These are phyloP conservation scores for Ambispora gerdemannii DNA, from an alignment of 192 early-diverging fungal species.

Conservation along the genomic window DNA sequence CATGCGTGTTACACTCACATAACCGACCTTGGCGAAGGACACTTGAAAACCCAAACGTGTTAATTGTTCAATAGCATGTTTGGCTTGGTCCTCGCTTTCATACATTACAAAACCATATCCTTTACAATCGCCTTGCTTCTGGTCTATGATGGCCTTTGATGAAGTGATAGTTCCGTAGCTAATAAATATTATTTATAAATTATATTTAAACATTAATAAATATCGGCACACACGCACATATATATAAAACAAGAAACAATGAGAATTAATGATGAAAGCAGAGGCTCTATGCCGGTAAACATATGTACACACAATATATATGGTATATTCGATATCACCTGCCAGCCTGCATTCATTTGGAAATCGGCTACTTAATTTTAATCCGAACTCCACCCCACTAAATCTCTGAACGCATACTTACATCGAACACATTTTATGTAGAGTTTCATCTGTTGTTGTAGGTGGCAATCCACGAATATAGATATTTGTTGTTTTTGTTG, in stretches of 20 bases:
- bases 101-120: conserved; percentile 91
- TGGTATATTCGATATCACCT: too few relatives aligned
- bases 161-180: conserved; percentile 74
- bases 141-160: conserved; percentile 81
- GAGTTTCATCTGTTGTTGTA: conserved; percentile 63
- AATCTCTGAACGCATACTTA: conserved; percentile 42
- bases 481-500: conserved; percentile 63
- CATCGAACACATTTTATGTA: conserved; percentile 59
- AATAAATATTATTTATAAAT: too few relatives aligned
- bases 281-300: too few relatives aligned
- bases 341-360: too few relatives aligned
- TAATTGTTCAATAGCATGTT: conserved; percentile 66
- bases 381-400: background rate
- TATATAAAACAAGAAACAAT: too few relatives aligned
- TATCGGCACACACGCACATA: too few relatives aligned
- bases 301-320: too few relatives aligned
- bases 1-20: conserved; percentile 35
- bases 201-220: too few relatives aligned
- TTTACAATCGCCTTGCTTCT: conserved; percentile 76
- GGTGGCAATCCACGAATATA: conserved; percentile 76
- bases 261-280: too few relatives aligned
- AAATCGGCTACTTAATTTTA: too few relatives aligned
- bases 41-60: conserved; percentile 62
- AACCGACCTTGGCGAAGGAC: conserved; percentile 70
- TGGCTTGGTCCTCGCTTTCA: conserved; percentile 63